Evolutionary conservation across 768 basidiomycete species (phyloP), one percentile per base, ranked within the genome.

Genomic region (Auriscalpium microsporum): DNA sequence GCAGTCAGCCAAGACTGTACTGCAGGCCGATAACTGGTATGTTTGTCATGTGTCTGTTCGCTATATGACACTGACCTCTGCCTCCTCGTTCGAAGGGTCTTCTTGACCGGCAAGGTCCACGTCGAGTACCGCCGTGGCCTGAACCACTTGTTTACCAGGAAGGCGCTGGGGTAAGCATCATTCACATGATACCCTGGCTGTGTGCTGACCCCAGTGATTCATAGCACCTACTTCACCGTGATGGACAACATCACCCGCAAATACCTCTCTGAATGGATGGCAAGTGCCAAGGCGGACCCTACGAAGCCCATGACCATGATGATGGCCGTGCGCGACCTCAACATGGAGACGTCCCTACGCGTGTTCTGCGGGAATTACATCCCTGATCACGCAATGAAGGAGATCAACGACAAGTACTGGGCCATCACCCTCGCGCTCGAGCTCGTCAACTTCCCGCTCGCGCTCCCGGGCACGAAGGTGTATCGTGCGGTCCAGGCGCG

Each of bases 391-490:
- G 90, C 86, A 42, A 81, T 85, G 23, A 66, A 72, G 14, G 90
- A 92, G 67, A 94, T 99, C 67, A 87, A 81, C 66, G 85, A 90
- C 61, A 93, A 92, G 67, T 98, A 98, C 74, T 98, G 95, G 95
- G 77, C 78, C 56, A 96, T 99, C 71, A 98, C 96, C 8, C 75
- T 83, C 62, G 91, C 96, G 3, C 86, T 99, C 44, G 92, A 99
- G 68, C 87, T 99, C 53, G 96, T 99, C 76, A 99, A 99, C 76
- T 98, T 99, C 76, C 96, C 96, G 14, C 72, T 98, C 58, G 85
- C 95, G 14, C 64, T 96, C 38, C 96, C 96, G 17, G 96, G 96
- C 33, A 98, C 96, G 40, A 98, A 98, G 68, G 83, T 98, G 53
- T 98, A 88, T 72, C 88, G 84, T 62, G 96, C 95, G 3, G 86